Conservation (phyloP, 345 rosid genomes). For the Murraya koenigii region DNA sequence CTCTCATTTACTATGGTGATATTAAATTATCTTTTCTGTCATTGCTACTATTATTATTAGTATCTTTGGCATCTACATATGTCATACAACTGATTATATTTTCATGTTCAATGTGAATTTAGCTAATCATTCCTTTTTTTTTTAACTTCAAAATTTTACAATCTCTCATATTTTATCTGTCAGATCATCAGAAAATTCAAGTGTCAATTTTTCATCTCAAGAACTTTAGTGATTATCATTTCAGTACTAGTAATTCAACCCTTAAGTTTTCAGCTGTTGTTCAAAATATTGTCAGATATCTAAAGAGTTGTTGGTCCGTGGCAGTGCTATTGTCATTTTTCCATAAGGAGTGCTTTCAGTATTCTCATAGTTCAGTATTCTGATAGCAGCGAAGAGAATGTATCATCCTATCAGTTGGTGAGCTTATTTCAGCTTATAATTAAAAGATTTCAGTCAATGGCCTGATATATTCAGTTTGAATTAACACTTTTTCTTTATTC, state of each 20-base stretch:
- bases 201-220: neutral
- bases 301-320: neutral
- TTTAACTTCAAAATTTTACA: neutral
- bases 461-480: neutral
- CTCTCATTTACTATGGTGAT: neutral
- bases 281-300: neutral
- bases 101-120: neutral
- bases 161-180: neutral
- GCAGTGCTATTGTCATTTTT: neutral
- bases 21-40: neutral
- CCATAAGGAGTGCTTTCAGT: neutral
- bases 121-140: neutral
- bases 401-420: neutral
- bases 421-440: neutral
- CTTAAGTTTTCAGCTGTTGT: neutral
- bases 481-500: neutral
- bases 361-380: too few relatives aligned
- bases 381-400: neutral
- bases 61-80: neutral
- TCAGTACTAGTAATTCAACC: neutral
- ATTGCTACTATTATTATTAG: neutral
- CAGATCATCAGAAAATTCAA: neutral
- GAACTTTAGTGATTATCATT: neutral
- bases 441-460: neutral
- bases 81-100: neutral